A percentile compares a stretch with the other conserved stretches of the same genome.
Conservation (phyloP, 805 yeast species). For the Lachancea fermentati region DNA sequence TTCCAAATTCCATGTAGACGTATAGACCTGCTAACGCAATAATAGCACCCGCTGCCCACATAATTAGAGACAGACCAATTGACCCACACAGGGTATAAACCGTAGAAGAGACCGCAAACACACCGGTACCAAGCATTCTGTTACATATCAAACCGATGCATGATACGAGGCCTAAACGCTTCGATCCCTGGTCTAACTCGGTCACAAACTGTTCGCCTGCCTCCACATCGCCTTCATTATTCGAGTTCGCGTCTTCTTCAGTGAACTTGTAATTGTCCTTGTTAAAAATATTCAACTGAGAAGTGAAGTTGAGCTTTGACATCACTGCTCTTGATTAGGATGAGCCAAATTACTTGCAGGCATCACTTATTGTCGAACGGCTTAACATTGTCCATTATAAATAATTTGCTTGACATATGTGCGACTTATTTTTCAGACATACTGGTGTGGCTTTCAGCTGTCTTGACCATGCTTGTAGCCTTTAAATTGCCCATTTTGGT, state of each 20-base stretch:
- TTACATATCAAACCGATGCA: conserved; percentile 63
- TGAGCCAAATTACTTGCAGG: no score
- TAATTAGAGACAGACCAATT: conserved; percentile 62
- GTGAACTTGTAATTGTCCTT: conserved; percentile 23
- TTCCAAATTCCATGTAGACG: conserved; percentile 78
- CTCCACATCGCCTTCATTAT: conserved; percentile 14
- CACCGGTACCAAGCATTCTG: conserved; percentile 73
- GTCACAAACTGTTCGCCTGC: conserved; percentile 29
- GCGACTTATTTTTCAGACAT: neutral
- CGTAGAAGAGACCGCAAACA: conserved; percentile 63
- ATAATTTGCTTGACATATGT: no score
- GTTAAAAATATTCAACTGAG: conserved; percentile 29
- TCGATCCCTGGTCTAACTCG: conserved; percentile 38
- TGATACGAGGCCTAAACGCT: conserved; percentile 45
- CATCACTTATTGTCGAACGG: no score
- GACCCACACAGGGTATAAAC: conserved; percentile 51
- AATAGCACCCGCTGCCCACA: conserved; percentile 71
- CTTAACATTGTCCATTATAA: no score
- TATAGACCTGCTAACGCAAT: conserved; percentile 60
- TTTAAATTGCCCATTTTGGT: no score
- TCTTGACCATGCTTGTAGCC: neutral
- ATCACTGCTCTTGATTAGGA: neutral
- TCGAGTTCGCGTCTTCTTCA: conserved; percentile 5
- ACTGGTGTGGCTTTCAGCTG: neutral
- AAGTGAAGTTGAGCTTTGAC: conserved; percentile 5